A percentile compares a stretch with the other conserved stretches of the same genome.
These are phyloP conservation scores for Ascobolus immersus DNA, from an alignment of 495 filamentous ascomycete species.

Conservation along the genomic window DNA sequence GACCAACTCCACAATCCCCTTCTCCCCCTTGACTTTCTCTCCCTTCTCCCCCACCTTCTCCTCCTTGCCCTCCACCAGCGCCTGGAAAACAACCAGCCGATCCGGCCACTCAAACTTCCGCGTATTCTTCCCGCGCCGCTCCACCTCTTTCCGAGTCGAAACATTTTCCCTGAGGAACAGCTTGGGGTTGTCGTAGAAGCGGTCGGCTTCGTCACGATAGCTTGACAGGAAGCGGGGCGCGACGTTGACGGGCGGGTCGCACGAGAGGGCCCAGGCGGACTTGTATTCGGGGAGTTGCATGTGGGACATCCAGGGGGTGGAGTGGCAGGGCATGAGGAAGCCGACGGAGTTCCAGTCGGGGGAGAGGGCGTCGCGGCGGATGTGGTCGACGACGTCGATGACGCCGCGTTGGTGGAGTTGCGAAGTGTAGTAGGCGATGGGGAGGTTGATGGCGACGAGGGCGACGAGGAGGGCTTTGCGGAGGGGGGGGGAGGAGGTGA, in stretches of 20 bases:
- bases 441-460: constrained; percentile 37
- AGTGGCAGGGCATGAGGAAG: constrained; percentile 95
- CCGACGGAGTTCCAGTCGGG: constrained; percentile 41
- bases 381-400: constrained; percentile 41
- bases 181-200: constrained; percentile 48
- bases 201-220: constrained; percentile 75
- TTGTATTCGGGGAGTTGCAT: constrained; percentile 26
- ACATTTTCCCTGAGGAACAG: constrained; percentile 29
- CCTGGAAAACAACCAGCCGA: constrained; percentile 31
- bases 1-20: constrained; percentile 24
- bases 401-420: constrained; percentile 56
- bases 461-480: constrained; percentile 30
- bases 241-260: constrained; percentile 63
- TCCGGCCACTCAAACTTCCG: constrained; percentile 21
- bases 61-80: constrained; percentile 17
- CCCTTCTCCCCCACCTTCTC: constrained; percentile 6
- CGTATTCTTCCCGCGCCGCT: constrained; percentile 8
- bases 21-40: constrained; percentile 10
- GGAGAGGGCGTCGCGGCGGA: constrained; percentile 33
- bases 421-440: constrained; percentile 48
- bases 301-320: constrained; percentile 85
- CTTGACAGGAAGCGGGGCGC: no score
- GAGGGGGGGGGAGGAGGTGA: constrained; percentile 14
- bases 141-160: constrained; percentile 6
- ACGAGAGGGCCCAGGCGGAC: constrained; percentile 64